Conservation (phyloP, 768 basidiomycete species). For the Coprinopsis sp. region DNA sequence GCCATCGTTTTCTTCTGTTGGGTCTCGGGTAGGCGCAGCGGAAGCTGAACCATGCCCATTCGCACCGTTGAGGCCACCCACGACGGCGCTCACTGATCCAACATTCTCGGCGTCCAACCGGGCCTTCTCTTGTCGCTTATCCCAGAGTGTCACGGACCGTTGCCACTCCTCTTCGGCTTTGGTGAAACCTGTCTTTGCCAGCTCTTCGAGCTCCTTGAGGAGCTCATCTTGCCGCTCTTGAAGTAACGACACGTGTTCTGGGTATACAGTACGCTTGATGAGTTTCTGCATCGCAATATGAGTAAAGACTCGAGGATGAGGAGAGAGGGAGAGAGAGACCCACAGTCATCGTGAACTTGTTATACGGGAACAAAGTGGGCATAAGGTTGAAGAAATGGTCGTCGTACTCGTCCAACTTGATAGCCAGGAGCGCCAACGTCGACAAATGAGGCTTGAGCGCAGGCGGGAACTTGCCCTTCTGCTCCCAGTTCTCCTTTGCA, state of each 20-base stretch:
- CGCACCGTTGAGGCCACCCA: conserved; percentile 5
- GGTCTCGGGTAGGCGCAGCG: conserved; percentile 37
- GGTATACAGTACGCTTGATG: conserved; percentile 84
- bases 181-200: conserved; percentile 61
- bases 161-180: conserved; percentile 78
- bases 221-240: conserved; percentile 64
- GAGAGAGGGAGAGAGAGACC: conserved; percentile 20
- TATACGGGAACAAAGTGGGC: conserved; percentile 88
- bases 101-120: conserved; percentile 30
- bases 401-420: conserved; percentile 83
- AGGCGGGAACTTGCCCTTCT: conserved; percentile 89
- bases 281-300: conserved; percentile 59
- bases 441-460: conserved; percentile 66
- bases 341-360: conserved; percentile 90
- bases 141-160: conserved; percentile 64
- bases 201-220: conserved; percentile 52
- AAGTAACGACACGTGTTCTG: conserved; percentile 64
- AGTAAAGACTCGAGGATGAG: not conserved
- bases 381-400: conserved; percentile 89
- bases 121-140: conserved; percentile 56
- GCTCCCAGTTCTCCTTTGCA: conserved; percentile 63
- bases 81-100: conserved; percentile 10
- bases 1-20: conserved; percentile 37
- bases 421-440: conserved; percentile 71
- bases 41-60: conserved; percentile 30